Percentiles rank a stretch among this genome's conserved stretches.
These are phyloP conservation scores for Ophiostoma sp. DNA, from an alignment of 2,329 filamentous ascomycete species.

Conservation along the genomic window DNA sequence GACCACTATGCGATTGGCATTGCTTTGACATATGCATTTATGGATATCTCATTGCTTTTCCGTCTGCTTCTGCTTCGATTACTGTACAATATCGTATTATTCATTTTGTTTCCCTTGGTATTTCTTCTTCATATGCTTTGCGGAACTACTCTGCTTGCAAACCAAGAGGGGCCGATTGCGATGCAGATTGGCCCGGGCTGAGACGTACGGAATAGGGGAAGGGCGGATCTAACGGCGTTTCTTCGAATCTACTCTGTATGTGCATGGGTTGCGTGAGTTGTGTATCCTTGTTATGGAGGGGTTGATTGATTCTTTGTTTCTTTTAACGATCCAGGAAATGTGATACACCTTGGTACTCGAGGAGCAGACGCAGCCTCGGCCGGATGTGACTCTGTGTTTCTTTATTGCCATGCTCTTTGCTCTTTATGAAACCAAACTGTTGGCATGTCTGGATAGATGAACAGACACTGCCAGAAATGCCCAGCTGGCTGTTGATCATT, in stretches of 20 bases:
- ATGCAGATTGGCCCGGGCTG: slow-evolving; percentile 1
- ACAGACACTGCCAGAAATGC: background rate
- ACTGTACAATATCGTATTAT: background rate
- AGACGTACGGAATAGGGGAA: slow-evolving; percentile 8
- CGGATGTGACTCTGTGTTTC: background rate
- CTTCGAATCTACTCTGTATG: background rate
- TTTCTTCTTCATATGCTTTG: background rate
- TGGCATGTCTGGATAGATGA: background rate
- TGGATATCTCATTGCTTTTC: background rate
- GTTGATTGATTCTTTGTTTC: too few species aligned
- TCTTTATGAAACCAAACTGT: background rate
- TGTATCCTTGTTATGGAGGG: background rate
- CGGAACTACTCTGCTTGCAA: background rate
- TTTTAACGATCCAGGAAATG: background rate
- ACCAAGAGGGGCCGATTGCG: background rate
- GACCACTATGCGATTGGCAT: background rate
- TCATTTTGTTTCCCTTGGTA: background rate
- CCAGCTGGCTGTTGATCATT: background rate
- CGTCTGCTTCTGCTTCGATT: background rate
- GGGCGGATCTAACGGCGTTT: slow-evolving; percentile 6
- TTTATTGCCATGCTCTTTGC: background rate
- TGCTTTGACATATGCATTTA: background rate
- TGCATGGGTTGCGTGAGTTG: slow-evolving; percentile 4
- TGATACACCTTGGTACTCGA: background rate
- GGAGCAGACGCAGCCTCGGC: background rate